Percentiles rank a stretch among this genome's conserved stretches.
These are phyloP conservation scores for Trichosporon sp. DNA, from an alignment of 1,284 basidiomycete species.

Conservation along the genomic window DNA sequence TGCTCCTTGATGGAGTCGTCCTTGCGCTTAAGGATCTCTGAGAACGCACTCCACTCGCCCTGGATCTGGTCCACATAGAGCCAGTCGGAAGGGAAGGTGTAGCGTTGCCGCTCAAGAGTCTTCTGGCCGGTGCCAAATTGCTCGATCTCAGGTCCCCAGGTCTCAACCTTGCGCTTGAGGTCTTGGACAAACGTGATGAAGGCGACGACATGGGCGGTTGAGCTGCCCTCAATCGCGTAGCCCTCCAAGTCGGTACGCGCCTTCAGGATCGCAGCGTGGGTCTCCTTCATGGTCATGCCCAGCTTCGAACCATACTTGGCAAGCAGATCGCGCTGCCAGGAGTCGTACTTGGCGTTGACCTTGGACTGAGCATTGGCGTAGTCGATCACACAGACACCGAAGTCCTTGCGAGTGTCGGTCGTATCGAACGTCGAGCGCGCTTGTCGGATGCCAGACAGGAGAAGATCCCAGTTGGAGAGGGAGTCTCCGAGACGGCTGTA, in stretches of 20 bases:
- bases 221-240: slow-evolving; percentile 62
- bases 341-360: slow-evolving; percentile 96
- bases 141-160: slow-evolving; percentile 96
- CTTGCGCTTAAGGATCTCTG: slow-evolving; percentile 95
- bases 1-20: slow-evolving; percentile 98
- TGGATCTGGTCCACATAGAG: slow-evolving; percentile 95
- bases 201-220: slow-evolving; percentile 91
- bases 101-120: slow-evolving; percentile 92
- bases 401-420: slow-evolving; percentile 82
- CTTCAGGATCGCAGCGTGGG: slow-evolving; percentile 85
- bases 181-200: slow-evolving; percentile 99
- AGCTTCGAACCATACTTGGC: slow-evolving; percentile 87
- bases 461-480: slow-evolving; percentile 85
- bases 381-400: slow-evolving; percentile 90
- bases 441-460: slow-evolving; percentile 93
- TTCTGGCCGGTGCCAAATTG: slow-evolving; percentile 91
- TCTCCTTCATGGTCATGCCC: slow-evolving; percentile 90
- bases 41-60: slow-evolving; percentile 97
- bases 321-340: slow-evolving; percentile 94
- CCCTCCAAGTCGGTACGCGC: slow-evolving; percentile 91
- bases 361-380: slow-evolving; percentile 96
- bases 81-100: slow-evolving; percentile 96
- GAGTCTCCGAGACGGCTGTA: slow-evolving; percentile 89
- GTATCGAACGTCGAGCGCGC: slow-evolving; percentile 95
- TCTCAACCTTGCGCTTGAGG: slow-evolving; percentile 90